phyloP scores from a whole-genome alignment of 2,329 filamentous ascomycete genomes.

The Aspergillus intermedius region DNA sequence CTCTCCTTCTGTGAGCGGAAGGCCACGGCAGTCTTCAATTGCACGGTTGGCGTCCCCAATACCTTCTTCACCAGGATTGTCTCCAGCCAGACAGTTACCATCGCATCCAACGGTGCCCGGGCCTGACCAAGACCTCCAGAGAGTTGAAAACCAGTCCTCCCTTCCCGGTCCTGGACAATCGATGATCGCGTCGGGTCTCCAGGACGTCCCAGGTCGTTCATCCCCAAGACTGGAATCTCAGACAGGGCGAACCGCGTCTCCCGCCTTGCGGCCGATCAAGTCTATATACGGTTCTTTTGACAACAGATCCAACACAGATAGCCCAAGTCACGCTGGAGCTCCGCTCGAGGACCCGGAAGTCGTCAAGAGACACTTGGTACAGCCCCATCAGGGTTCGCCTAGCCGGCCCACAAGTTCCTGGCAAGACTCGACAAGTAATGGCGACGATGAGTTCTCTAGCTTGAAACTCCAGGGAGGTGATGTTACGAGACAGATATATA shows the following conservation, averaged over 20 bases:
- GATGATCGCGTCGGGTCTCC: conserved; percentile 80
- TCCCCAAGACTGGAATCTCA: conserved; percentile 39
- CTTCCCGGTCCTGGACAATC: conserved; percentile 74
- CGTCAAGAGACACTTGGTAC: conserved; percentile 79
- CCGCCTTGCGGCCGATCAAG: conserved; percentile 49
- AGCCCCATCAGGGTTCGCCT: conserved; percentile 47
- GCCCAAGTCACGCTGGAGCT: conserved; percentile 43
- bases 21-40: conserved; percentile 46
- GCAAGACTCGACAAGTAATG: conserved; percentile 31
- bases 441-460: conserved; percentile 85
- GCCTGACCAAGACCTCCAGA: conserved; percentile 58
- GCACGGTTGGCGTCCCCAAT: conserved; percentile 52
- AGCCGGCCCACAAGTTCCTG: conserved; percentile 25
- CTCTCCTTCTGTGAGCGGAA: conserved; percentile 35
- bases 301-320: conserved; percentile 50
- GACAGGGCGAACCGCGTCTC: conserved; percentile 52
- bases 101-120: conserved; percentile 34
- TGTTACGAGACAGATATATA: conserved; percentile 89
- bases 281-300: conserved; percentile 86
- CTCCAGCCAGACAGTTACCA: conserved; percentile 37
- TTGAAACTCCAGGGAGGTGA: conserved; percentile 89
- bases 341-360: conserved; percentile 87
- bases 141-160: conserved; percentile 52
- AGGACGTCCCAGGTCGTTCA: conserved; percentile 59
- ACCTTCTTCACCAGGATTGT: conserved; percentile 38